Conservation (phyloP, 495 filamentous ascomycete genomes). For the Tuber calosporum region DNA sequence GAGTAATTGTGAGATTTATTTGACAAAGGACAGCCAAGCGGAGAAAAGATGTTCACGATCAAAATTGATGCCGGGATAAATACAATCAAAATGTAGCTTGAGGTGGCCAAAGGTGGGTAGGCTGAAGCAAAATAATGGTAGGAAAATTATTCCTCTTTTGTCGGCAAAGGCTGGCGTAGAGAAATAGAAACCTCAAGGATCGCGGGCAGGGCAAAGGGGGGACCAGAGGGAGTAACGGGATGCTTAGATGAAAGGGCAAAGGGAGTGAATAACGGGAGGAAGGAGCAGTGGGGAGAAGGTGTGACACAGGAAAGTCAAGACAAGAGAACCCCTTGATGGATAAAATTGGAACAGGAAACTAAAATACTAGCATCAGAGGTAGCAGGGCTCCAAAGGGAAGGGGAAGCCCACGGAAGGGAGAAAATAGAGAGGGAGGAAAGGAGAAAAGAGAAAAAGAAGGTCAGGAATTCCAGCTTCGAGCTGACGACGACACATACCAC, state of each 20-base stretch:
- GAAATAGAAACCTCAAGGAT: not conserved
- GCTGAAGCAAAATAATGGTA: not conserved
- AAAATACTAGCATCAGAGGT: not conserved
- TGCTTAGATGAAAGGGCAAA: not conserved
- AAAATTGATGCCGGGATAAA: not conserved
- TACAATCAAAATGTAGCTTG: not conserved
- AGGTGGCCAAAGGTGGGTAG: not conserved
- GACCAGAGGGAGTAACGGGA: not conserved
- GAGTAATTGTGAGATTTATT: not conserved
- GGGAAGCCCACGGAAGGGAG: not conserved
- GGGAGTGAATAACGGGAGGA: not conserved
- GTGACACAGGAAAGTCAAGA: not conserved
- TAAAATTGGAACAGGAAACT: not conserved
- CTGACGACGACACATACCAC: not conserved
- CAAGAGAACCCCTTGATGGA: not conserved
- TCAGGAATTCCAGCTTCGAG: not conserved
- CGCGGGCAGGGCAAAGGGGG: not conserved
- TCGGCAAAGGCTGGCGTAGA: not conserved
- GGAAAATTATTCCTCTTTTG: not conserved
- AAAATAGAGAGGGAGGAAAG: not conserved
- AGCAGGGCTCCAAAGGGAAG: not conserved
- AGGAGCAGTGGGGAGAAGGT: not conserved
- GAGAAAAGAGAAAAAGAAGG: not conserved
- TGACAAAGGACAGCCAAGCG: not conserved
- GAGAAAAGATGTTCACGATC: not conserved